Conservation (phyloP, 2,329 filamentous ascomycete species). For the Colletotrichum cereale region DNA sequence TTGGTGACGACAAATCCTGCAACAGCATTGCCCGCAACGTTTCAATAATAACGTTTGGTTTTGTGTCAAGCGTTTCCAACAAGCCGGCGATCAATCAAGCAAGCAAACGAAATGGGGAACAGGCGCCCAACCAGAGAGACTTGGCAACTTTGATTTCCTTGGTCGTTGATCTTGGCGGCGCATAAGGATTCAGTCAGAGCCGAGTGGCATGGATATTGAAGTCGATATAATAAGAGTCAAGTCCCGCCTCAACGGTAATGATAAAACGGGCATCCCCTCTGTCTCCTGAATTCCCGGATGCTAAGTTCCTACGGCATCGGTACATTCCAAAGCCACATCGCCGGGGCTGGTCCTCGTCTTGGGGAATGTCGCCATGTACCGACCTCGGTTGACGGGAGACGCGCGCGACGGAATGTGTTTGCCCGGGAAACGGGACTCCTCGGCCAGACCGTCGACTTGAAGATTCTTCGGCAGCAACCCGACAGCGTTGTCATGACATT, state of each 20-base stretch:
- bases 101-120: background rate
- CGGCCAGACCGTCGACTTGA: background rate
- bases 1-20: background rate
- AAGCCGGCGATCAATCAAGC: conserved; percentile 21
- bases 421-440: background rate
- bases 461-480: background rate
- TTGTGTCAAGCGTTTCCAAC: conserved; percentile 2
- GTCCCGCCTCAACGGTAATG: background rate
- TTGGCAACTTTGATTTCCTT: background rate
- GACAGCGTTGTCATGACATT: conserved; percentile 19
- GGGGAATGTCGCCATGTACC: background rate
- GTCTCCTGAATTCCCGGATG: background rate
- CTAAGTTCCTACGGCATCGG: background rate
- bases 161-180: conserved; percentile 4
- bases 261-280: conserved; percentile 12
- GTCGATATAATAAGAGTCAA: background rate
- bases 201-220: background rate
- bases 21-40: background rate
- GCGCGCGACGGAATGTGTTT: conserved; percentile 15
- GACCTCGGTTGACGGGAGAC: background rate
- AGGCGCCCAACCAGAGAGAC: background rate
- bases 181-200: background rate
- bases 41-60: background rate
- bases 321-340: conserved; percentile 8
- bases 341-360: background rate